A percentile compares a stretch with the other conserved stretches of the same genome.
Conservation (phyloP, 108 stramenopile genomes). For the Pseudonitzschia delicatissima region DNA sequence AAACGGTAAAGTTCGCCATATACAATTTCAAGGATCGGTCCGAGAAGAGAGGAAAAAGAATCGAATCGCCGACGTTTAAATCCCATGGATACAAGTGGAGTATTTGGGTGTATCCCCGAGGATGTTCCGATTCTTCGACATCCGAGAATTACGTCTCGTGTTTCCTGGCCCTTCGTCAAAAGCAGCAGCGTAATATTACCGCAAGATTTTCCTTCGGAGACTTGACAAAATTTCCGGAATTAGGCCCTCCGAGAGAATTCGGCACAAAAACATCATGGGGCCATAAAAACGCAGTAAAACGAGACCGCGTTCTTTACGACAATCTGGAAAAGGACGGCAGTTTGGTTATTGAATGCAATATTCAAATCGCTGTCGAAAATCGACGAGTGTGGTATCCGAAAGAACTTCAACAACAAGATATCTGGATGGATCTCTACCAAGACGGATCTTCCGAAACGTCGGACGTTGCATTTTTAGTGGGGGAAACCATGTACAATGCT, state of each 20-base stretch:
- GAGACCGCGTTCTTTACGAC: not conserved
- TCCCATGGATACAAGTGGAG: not conserved
- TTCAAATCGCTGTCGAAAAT: not conserved
- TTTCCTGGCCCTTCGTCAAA: not conserved
- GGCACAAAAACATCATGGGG: not conserved
- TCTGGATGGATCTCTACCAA: not conserved
- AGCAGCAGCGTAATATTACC: not conserved
- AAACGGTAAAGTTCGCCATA: not conserved
- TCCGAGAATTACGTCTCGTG: not conserved
- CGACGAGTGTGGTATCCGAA: not conserved
- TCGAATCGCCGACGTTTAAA: not conserved
- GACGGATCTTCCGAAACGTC: not conserved
- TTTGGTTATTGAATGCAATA: not conserved
- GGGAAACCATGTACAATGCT: not conserved
- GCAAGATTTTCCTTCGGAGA: not conserved
- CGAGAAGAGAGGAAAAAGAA: not conserved
- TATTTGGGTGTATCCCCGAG: not conserved
- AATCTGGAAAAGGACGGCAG: not conserved
- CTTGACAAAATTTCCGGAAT: not conserved
- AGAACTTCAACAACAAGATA: not conserved
- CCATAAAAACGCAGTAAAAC: not conserved
- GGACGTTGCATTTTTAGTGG: not conserved
- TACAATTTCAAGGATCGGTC: not conserved
- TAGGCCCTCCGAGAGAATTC: not conserved
- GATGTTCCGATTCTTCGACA: not conserved